phyloP scores from a whole-genome alignment of 805 yeast genomes.

The Candida adriatica region DNA sequence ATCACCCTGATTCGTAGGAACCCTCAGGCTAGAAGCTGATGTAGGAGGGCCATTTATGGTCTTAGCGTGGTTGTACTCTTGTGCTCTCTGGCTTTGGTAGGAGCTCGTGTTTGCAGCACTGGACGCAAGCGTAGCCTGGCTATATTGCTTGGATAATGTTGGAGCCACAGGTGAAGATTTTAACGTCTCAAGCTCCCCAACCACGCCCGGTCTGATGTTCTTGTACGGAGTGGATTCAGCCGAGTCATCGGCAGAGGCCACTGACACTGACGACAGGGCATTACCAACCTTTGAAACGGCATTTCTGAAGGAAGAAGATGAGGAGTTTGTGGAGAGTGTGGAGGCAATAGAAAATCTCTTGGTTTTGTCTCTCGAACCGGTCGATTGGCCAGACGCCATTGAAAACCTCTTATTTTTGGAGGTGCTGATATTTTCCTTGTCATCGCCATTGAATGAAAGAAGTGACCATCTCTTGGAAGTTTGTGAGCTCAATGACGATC shows the following conservation, averaged over 20 bases:
- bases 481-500: constrained; percentile 18
- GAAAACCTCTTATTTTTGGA: constrained; percentile 18
- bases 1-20: not conserved
- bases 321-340: constrained; percentile 9
- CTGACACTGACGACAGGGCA: constrained; percentile 20
- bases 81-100: constrained; percentile 11
- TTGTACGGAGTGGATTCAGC: constrained; percentile 19
- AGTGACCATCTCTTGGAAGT: constrained; percentile 25
- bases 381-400: constrained; percentile 16
- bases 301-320: constrained; percentile 19
- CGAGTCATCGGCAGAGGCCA: constrained; percentile 15
- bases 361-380: constrained; percentile 10
- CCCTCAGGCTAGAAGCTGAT: constrained; percentile 5
- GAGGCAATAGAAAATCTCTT: constrained; percentile 20
- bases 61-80: constrained; percentile 10
- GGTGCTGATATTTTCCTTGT: constrained; percentile 13
- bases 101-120: constrained; percentile 8
- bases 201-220: constrained; percentile 18
- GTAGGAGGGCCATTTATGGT: constrained; percentile 8
- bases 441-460: constrained; percentile 19
- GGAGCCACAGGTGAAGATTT: constrained; percentile 3
- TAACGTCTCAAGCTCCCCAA: constrained; percentile 11
- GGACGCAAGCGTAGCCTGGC: constrained; percentile 7
- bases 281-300: constrained; percentile 20
- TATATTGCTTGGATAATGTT: constrained; percentile 6